Base-by-base conservation (phyloP, 768 basidiomycete species). In the Gymnopilus dilepis region DNA sequence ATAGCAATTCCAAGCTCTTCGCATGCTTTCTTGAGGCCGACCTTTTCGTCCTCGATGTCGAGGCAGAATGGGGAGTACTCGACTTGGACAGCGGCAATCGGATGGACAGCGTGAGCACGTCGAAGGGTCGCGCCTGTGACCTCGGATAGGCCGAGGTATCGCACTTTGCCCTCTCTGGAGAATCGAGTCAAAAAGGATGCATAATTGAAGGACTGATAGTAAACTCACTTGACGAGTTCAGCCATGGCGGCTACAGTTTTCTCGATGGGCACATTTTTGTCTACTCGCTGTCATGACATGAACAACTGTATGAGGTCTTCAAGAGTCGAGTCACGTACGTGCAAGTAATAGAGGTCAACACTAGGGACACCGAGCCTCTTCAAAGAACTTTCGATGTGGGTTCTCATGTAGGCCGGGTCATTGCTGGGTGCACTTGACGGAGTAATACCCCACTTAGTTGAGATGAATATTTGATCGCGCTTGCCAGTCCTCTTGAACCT, bases 381-480 rank as follows among this genome's bases (percentile, higher is more conserved):
- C 45, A 86, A 69, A 0, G 82, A 82, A 51, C 54, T 72, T n/a
- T 81, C 72, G 47, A 77, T 54, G 0, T 74, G 72, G 40, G 75
- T 63, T 2, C 72, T 72, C 17, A 79, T 77, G 58, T 83, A 81
- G 50, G 78, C 73, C 0, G 80, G 75, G 58, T 56, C 78, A 41
- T 61, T 75, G 57, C 72, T 66, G 34, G 31, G 55, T 31, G 60
- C 69, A 24, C n/a, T 42, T 37, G 67, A 41, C n/a, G 60, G 31
- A n/a, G 62, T 54, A 13, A 45, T 42, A 12, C 77, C 71, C 33
- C 70, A 74, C 61, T 90, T 90, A 15, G 86, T 88, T 3, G 86
- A 85, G 15, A 90, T 76, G 74, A 89, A 90, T 26, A 87, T 84
- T 33, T 84, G 75, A n/a, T 74, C 63, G 43, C 84, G 76, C 56